Evolutionary conservation across 495 filamentous ascomycete species (phyloP).

Genomic region (Pseudoneurospora amorphoporcata): DNA sequence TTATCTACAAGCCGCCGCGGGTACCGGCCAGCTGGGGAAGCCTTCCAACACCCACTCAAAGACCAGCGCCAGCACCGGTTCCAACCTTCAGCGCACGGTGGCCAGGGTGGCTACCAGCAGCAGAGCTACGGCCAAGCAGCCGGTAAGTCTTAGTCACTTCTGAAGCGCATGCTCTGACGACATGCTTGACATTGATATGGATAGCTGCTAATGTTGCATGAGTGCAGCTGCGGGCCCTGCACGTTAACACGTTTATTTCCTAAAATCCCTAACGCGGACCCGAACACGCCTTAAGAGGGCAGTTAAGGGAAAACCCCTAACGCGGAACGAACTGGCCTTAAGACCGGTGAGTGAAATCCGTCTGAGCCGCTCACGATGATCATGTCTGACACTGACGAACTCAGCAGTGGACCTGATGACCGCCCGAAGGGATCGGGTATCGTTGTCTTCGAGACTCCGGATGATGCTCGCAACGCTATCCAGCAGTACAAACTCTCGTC

Average conservation of each 20-base stretch:
- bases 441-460: constrained; percentile 87
- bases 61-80: neutral
- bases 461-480: constrained; percentile 93
- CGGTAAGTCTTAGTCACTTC: neutral
- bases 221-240: too few relatives aligned
- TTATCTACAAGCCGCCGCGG: neutral
- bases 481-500: constrained; percentile 29
- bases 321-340: too few relatives aligned
- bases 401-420: constrained; percentile 60
- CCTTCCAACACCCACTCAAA: neutral
- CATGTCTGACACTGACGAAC: neutral
- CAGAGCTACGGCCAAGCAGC: neutral
- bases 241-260: too few relatives aligned
- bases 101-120: too few relatives aligned
- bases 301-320: too few relatives aligned
- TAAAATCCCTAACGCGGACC: too few relatives aligned
- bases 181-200: neutral
- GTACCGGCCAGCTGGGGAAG: neutral
- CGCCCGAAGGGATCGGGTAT: constrained; percentile 94
- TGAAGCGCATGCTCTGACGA: neutral
- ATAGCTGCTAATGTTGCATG: neutral
- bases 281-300: too few relatives aligned
- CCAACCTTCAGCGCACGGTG: neutral
- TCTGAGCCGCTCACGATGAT: neutral
- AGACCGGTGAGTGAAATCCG: neutral